phyloP scores from a whole-genome alignment of 768 basidiomycete species.

The Strobilomyces confusus region DNA sequence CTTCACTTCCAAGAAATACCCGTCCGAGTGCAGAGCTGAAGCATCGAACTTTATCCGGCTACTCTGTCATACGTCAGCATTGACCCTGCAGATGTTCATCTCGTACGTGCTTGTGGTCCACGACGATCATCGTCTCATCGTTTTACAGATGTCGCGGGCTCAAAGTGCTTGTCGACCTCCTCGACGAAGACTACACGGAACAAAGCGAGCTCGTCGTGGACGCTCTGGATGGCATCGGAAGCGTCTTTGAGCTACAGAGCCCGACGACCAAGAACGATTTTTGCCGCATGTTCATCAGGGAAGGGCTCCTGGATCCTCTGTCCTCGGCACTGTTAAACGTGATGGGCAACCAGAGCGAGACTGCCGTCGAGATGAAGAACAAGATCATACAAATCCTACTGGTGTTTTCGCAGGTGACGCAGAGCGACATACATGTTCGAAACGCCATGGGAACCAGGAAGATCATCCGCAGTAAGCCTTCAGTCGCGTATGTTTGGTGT shows the following conservation, averaged over 20 bases:
- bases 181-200: conserved; percentile 94
- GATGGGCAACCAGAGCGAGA: conserved; percentile 65
- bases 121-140: background rate
- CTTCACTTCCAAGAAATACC: conserved; percentile 92
- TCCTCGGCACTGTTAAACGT: conserved; percentile 88
- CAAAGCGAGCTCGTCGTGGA: conserved; percentile 90
- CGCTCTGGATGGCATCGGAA: conserved; percentile 90
- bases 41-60: conserved; percentile 93
- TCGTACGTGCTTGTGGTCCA: conserved; percentile 57
- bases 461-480: conserved; percentile 78
- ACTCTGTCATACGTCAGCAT: conserved; percentile 86
- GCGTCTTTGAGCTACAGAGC: conserved; percentile 93
- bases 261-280: conserved; percentile 98
- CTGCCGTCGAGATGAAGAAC: conserved; percentile 71
- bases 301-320: conserved; percentile 90
- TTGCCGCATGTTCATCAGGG: conserved; percentile 95
- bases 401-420: conserved; percentile 95
- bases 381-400: conserved; percentile 87
- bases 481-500: background rate
- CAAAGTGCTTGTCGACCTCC: conserved; percentile 89
- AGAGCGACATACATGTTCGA: conserved; percentile 89
- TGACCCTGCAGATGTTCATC: conserved; percentile 98
- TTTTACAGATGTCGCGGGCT: conserved; percentile 81
- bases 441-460: conserved; percentile 89
- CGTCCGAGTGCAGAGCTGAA: conserved; percentile 89